A percentile compares a stretch with the other conserved stretches of the same genome.
phyloP scores from a whole-genome alignment of 1,284 basidiomycete species.

The Ceratorhiza oryzae-sativae region DNA sequence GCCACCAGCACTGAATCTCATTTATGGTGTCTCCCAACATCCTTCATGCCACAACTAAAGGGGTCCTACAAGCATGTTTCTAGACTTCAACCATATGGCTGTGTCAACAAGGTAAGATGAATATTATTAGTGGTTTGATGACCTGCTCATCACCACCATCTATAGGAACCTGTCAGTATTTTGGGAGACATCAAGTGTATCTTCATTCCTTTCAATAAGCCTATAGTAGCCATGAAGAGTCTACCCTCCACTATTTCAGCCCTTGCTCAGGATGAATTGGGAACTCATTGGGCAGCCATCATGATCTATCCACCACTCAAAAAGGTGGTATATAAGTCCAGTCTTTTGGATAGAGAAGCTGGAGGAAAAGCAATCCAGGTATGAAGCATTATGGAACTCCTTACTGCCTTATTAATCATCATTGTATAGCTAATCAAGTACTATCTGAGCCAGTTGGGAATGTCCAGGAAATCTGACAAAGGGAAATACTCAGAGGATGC shows the following conservation, averaged over 20 bases:
- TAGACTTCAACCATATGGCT: neutral
- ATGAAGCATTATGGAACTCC: neutral
- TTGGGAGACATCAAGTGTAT: neutral
- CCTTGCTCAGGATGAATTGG: neutral
- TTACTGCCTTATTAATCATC: neutral
- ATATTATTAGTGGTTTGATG: neutral
- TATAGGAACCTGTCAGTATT: neutral
- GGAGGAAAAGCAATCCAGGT: neutral
- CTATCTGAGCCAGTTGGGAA: neutral
- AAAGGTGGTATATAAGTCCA: neutral
- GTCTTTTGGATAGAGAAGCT: neutral
- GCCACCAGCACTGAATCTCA: neutral
- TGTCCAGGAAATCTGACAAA: neutral
- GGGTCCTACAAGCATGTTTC: neutral
- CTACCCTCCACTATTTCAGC: neutral
- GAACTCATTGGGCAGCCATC: slow-evolving; percentile 3
- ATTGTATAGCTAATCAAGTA: neutral
- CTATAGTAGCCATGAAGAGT: neutral
- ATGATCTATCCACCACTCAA: neutral
- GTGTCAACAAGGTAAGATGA: neutral
- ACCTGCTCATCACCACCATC: neutral
- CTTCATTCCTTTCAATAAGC: slow-evolving; percentile 18
- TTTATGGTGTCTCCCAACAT: neutral
- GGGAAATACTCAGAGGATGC: neutral
- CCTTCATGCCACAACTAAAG: neutral